Evolutionary conservation across 768 basidiomycete genomes (phyloP).

Genomic region (Clitopilus hobsonii): DNA sequence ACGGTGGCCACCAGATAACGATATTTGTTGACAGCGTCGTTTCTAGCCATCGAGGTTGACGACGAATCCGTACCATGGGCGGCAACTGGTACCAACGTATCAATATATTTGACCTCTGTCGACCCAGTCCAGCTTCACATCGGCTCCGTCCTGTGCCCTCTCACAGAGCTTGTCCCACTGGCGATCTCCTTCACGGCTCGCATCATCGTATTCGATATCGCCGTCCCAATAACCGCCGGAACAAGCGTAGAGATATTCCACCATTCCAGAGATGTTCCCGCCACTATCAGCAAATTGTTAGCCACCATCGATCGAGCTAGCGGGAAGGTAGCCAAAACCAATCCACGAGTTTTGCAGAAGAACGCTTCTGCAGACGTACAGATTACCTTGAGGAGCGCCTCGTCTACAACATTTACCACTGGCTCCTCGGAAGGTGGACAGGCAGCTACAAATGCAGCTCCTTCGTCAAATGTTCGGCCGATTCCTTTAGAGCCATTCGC

Average conservation of each 20-base stretch:
- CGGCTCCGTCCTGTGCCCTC: constrained; percentile 86
- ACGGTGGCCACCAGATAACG: not conserved
- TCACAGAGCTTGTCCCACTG: constrained; percentile 66
- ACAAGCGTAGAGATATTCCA: constrained; percentile 87
- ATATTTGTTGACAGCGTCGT: not conserved
- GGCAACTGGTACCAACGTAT: constrained; percentile 86
- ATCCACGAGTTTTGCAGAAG: constrained; percentile 91
- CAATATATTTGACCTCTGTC: constrained; percentile 74
- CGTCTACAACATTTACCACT: not conserved
- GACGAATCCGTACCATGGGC: constrained; percentile 79
- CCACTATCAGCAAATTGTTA: constrained; percentile 78
- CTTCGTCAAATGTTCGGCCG: constrained; percentile 46
- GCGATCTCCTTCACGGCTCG: constrained; percentile 77
- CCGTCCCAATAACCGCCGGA: constrained; percentile 84
- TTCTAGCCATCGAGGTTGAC: constrained; percentile 80
- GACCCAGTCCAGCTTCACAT: constrained; percentile 85
- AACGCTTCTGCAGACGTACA: constrained; percentile 82
- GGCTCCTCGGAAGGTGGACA: not conserved
- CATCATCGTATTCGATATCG: constrained; percentile 91
- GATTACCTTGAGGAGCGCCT: constrained; percentile 55
- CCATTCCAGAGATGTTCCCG: constrained; percentile 90
- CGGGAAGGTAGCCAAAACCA: constrained; percentile 68
- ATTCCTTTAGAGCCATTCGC: constrained; percentile 87
- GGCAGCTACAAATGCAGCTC: constrained; percentile 25
- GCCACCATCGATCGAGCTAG: constrained; percentile 73